Evolutionary conservation across 176 grass and related monocot species (phyloP).

Genomic region (Coix lacrymajobi): DNA sequence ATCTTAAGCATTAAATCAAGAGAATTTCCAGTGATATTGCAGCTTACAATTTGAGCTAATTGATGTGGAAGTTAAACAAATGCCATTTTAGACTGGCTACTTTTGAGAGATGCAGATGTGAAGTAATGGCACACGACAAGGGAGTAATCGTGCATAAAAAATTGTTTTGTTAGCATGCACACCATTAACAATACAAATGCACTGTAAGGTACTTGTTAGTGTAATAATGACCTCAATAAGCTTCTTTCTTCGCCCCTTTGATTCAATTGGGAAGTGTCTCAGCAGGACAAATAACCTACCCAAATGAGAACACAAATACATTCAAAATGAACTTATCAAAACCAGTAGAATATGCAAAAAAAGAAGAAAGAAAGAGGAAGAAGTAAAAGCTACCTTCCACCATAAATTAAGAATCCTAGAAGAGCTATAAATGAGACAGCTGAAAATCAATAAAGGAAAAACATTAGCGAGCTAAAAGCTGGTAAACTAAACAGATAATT

Average conservation of each 20-base stretch:
- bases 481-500: constrained; percentile 1
- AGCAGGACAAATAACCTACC: constrained; percentile 81
- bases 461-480: constrained; percentile 1
- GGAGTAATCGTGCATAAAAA: neutral
- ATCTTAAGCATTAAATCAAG: neutral
- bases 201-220: neutral
- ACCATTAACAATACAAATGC: neutral
- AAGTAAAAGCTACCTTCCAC: constrained; percentile 56
- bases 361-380: neutral
- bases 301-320: neutral
- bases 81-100: neutral
- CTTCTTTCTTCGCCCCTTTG: constrained; percentile 82
- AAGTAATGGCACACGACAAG: neutral
- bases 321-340: neutral
- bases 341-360: neutral
- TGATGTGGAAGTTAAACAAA: neutral
- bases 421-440: constrained; percentile 74
- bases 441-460: constrained; percentile 37
- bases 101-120: neutral
- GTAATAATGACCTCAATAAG: constrained; percentile 60
- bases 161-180: neutral
- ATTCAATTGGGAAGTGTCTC: constrained; percentile 82
- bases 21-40: constrained; percentile 1
- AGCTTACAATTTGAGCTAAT: neutral
- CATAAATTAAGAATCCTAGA: constrained; percentile 72